These are phyloP conservation scores for Arabis hirsuta DNA, from an alignment of 345 rosid genomes.

Conservation along the genomic window DNA sequence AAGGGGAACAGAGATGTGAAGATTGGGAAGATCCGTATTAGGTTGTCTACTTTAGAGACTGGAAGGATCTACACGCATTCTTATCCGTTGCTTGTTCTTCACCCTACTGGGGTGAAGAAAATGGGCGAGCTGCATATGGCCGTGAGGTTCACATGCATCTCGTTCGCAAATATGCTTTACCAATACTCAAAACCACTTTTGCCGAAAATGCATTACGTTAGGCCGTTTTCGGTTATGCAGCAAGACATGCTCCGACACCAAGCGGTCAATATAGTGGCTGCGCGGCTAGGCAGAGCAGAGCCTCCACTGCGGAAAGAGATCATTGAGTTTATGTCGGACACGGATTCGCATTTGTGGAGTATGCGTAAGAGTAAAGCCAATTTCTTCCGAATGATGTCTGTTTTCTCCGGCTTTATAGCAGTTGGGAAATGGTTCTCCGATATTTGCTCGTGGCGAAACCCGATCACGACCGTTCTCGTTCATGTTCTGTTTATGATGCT, in stretches of 20 bases:
- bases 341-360: constrained; percentile 95
- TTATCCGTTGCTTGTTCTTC: constrained; percentile 89
- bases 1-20: constrained; percentile 67
- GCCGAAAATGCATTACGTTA: constrained; percentile 91
- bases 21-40: constrained; percentile 94
- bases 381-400: constrained; percentile 83
- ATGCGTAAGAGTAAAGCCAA: constrained; percentile 98
- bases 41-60: constrained; percentile 87
- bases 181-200: constrained; percentile 80
- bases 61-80: constrained; percentile 91
- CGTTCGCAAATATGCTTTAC: constrained; percentile 85
- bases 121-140: constrained; percentile 98
- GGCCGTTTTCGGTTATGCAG: constrained; percentile 87
- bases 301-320: constrained; percentile 93
- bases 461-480: constrained; percentile 83
- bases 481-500: constrained; percentile 88
- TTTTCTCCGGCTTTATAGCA: constrained; percentile 75
- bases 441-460: constrained; percentile 87
- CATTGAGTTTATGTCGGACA: constrained; percentile 94
- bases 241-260: constrained; percentile 88
- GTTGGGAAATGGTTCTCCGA: constrained; percentile 84
- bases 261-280: constrained; percentile 80
- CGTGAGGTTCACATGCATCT: constrained; percentile 76
- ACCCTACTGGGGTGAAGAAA: constrained; percentile 87
- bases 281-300: constrained; percentile 84